phyloP scores from a whole-genome alignment of 352 stramenopile species.

The Globisporangium apiculatum region DNA sequence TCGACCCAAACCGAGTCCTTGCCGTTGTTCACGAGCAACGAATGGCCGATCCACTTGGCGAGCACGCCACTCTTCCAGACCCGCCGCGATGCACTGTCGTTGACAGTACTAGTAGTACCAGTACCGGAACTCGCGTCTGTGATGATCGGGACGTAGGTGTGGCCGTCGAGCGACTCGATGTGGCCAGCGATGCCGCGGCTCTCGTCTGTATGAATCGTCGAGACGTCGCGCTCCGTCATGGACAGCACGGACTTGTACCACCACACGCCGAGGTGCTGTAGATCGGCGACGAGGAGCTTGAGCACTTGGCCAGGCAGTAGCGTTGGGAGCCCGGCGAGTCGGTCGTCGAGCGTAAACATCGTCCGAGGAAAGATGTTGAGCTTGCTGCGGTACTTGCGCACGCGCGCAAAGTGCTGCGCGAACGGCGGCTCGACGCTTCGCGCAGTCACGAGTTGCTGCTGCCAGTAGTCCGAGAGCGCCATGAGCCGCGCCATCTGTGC shows the following conservation, averaged over 20 bases:
- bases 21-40: constrained; percentile 59
- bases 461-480: constrained; percentile 51
- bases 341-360: constrained; percentile 43
- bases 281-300: constrained; percentile 51
- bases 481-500: constrained; percentile 50
- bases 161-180: constrained; percentile 56
- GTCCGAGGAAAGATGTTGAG: constrained; percentile 49
- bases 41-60: constrained; percentile 47
- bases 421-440: constrained; percentile 13
- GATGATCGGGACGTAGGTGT: constrained; percentile 48
- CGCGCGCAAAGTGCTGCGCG: constrained; percentile 34
- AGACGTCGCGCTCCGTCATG: constrained; percentile 45
- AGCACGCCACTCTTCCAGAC: constrained; percentile 30
- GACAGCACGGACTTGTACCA: constrained; percentile 57
- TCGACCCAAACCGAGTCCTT: constrained; percentile 69
- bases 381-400: constrained; percentile 57
- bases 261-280: constrained; percentile 44
- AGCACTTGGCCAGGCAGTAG: constrained; percentile 25
- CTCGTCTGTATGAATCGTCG: constrained; percentile 50
- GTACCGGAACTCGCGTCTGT: constrained; percentile 7
- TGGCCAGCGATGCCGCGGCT: constrained; percentile 27
- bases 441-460: constrained; percentile 33
- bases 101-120: constrained; percentile 5
- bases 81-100: constrained; percentile 26
- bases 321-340: constrained; percentile 27